Evolutionary conservation across 73 alveolate species (phyloP), one percentile per base, ranked within the genome.

Genomic region (Tetrahymena malaccensis): DNA sequence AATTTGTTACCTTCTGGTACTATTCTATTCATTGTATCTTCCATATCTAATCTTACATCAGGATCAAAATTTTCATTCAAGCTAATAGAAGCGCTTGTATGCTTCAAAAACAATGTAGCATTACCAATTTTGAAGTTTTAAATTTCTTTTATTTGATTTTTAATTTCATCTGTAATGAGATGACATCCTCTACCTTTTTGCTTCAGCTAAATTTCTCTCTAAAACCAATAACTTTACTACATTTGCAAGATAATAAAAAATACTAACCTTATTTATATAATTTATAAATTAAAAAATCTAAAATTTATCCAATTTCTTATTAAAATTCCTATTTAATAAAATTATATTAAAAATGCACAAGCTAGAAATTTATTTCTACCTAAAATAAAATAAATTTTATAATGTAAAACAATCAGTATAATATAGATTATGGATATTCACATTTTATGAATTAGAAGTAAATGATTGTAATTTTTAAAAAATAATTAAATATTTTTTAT

Each of bases 1-100:
- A 93, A 94, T 33, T 70, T 70, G 16, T 96, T 95, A 27, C 97
- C 98, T 95, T 97, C 98, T 56, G 99, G 99, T 15, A 97, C 99
- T 34, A 98, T 96, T 96, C 94, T 97, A 94, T 98, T 97, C 56
- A 98, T 93, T 0, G 96, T 93, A 94, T 95, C 96, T 34, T 94
- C 97, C 97, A 98, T 95, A 96, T 98, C 99, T 83, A 94, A 85
- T 97, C 97, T 98, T 93, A 98, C 99, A 57, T 96, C 95, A 34
- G 98, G 97, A 94, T 98, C 99, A 94, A 96, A 98, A 93, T 96
- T 95, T 95, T 98, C 99, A 94, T 96, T 95, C n/a, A 98, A 95
- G 17, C 98, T 94, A 85, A 98, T 35, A 35, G 98, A 98, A 9
- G 98, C 98, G 70, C 98, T 95, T 94, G 99, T 98, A 84, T 98